These are phyloP conservation scores for Prunus campanulata DNA, from an alignment of 306 rosid genomes.

Conservation along the genomic window DNA sequence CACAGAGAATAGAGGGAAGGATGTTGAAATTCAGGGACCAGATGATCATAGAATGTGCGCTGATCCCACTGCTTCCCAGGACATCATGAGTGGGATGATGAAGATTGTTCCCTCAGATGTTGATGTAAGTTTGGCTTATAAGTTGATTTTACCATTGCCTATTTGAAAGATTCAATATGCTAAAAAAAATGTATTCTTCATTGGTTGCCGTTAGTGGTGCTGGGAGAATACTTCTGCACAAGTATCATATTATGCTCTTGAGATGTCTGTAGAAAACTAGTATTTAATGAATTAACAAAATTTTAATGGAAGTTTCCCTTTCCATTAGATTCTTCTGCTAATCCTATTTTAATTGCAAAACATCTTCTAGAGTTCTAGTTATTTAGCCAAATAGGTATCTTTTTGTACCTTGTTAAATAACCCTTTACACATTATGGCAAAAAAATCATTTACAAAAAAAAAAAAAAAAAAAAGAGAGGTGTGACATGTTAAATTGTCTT, in stretches of 20 bases:
- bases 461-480: not conserved
- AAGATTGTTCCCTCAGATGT: conserved; percentile 96
- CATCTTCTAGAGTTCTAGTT: not conserved
- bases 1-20: conserved; percentile 50
- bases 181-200: not conserved
- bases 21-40: conserved; percentile 47
- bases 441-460: not conserved
- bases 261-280: not conserved
- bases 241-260: conserved; percentile 2
- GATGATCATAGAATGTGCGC: conserved; percentile 47
- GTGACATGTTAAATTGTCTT: not conserved
- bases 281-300: no score
- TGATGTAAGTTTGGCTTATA: conserved; percentile 63
- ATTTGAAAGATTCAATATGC: conserved; percentile 1
- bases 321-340: not conserved
- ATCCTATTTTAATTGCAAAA: not conserved
- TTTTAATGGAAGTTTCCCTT: not conserved
- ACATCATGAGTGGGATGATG: conserved; percentile 84
- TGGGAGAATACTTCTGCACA: not conserved
- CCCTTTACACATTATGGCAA: not conserved
- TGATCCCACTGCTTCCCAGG: conserved; percentile 60
- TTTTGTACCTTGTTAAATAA: not conserved
- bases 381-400: not conserved
- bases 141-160: conserved; percentile 10
- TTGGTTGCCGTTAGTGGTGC: not conserved